Percentiles rank a stretch among this genome's conserved stretches.
Conservation (phyloP, 139 green algal species). For the Pleodorina starrii region DNA sequence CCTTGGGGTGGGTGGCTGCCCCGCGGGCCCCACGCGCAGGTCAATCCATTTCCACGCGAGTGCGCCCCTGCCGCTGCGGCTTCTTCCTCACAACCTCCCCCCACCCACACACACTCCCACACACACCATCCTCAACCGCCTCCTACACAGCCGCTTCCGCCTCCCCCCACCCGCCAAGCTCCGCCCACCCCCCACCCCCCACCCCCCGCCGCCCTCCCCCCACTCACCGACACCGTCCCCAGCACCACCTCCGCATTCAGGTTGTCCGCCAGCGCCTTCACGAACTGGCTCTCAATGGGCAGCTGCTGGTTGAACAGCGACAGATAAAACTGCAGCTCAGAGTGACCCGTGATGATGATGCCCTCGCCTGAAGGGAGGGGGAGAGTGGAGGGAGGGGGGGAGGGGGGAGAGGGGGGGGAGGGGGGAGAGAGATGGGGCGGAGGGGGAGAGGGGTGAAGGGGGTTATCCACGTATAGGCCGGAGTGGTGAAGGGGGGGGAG, state of each 20-base stretch:
- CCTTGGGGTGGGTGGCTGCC: no score
- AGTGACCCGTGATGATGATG: constrained; percentile 95
- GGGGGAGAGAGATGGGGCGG: neutral
- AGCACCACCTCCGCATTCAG: constrained; percentile 98
- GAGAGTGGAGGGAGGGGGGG: neutral
- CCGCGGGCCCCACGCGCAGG: no score
- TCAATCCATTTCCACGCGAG: no score
- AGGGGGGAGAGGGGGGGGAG: neutral
- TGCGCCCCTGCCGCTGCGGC: no score
- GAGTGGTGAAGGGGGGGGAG: no score
- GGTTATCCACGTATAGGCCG: neutral
- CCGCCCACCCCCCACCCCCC: neutral
- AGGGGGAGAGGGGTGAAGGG: neutral
- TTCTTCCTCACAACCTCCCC: no score
- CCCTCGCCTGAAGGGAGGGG: constrained; percentile 71
- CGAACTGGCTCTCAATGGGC: constrained; percentile 97
- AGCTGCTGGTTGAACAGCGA: constrained; percentile 98
- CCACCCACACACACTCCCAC: no score
- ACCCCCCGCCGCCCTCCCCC: neutral
- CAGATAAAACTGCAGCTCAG: constrained; percentile 99
- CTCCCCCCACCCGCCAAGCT: neutral
- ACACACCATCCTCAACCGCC: neutral
- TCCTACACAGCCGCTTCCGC: neutral
- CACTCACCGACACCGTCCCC: constrained; percentile 79
- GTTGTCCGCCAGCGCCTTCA: constrained; percentile 90